These are phyloP conservation scores for Agrocybe pediades DNA, from an alignment of 768 basidiomycete genomes.

Conservation along the genomic window DNA sequence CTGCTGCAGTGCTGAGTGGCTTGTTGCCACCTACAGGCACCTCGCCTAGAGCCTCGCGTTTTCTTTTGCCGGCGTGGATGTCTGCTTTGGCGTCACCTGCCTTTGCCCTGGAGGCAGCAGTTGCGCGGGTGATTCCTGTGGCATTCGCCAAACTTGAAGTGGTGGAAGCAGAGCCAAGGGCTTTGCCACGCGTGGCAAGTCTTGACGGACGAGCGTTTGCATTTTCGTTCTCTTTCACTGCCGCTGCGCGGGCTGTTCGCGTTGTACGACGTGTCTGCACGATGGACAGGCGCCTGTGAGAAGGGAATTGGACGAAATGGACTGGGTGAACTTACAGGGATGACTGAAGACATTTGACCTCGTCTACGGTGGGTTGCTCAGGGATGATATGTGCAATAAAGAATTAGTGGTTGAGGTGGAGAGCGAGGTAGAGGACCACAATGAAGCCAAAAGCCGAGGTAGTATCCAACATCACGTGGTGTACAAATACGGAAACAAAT, in stretches of 20 bases:
- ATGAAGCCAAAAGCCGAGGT: slow-evolving; percentile 22
- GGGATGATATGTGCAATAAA: slow-evolving; percentile 7
- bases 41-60: slow-evolving; percentile 80
- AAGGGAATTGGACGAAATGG: slow-evolving; percentile 15
- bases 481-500: slow-evolving; percentile 29
- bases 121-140: slow-evolving; percentile 47
- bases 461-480: slow-evolving; percentile 49
- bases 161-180: slow-evolving; percentile 43
- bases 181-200: slow-evolving; percentile 64
- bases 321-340: slow-evolving; percentile 38
- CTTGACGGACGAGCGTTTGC: slow-evolving; percentile 65
- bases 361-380: slow-evolving; percentile 25
- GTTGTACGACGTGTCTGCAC: slow-evolving; percentile 73
- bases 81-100: slow-evolving; percentile 44
- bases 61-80: slow-evolving; percentile 63
- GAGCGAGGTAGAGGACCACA: slow-evolving; percentile 24
- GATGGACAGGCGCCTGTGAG: slow-evolving; percentile 4
- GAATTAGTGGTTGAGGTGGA: slow-evolving; percentile 24
- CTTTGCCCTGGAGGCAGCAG: slow-evolving; percentile 58
- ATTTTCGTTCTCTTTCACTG: slow-evolving; percentile 74
- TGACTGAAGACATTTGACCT: slow-evolving; percentile 46
- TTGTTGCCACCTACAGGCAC: slow-evolving; percentile 52
- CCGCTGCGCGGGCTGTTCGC: slow-evolving; percentile 47
- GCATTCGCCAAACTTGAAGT: slow-evolving; percentile 33
- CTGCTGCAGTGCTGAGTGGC: slow-evolving; percentile 42